Percentiles rank a stretch among this genome's conserved stretches.
phyloP scores from a whole-genome alignment of 2,329 filamentous ascomycete species.

The Aspergillus fumigatiaffinis region DNA sequence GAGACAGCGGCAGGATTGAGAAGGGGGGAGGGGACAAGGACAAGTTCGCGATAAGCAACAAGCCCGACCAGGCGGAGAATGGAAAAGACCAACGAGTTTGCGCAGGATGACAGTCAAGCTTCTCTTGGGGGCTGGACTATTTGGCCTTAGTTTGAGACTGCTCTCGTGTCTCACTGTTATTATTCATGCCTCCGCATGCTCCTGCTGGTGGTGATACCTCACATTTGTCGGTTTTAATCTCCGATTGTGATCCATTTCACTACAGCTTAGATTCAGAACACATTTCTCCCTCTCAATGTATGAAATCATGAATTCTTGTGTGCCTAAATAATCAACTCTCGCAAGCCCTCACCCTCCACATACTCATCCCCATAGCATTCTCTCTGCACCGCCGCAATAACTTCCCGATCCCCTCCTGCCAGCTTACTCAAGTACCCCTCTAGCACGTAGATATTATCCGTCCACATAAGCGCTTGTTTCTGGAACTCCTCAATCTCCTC shows the following conservation, averaged over 20 bases:
- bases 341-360: conserved; percentile 51
- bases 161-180: conserved; percentile 11
- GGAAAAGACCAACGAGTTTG: conserved; percentile 17
- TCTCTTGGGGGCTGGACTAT: conserved; percentile 23
- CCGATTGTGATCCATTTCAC: no score
- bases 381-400: conserved; percentile 41
- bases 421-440: conserved; percentile 39
- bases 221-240: conserved; percentile 7
- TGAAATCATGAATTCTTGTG: no score
- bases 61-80: conserved; percentile 17
- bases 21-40: conserved; percentile 67
- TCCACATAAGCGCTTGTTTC: conserved; percentile 35
- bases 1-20: conserved; percentile 43
- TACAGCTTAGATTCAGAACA: conserved; percentile 5
- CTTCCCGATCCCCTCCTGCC: conserved; percentile 42
- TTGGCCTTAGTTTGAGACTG: not conserved
- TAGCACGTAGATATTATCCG: conserved; percentile 43
- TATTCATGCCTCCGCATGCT: not conserved
- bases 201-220: not conserved
- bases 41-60: conserved; percentile 34
- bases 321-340: conserved; percentile 30
- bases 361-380: conserved; percentile 53
- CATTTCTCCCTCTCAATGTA: conserved; percentile 1
- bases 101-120: conserved; percentile 31
- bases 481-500: conserved; percentile 32